phyloP scores from a whole-genome alignment of 257 asterid species.

The Striga asiatica region DNA sequence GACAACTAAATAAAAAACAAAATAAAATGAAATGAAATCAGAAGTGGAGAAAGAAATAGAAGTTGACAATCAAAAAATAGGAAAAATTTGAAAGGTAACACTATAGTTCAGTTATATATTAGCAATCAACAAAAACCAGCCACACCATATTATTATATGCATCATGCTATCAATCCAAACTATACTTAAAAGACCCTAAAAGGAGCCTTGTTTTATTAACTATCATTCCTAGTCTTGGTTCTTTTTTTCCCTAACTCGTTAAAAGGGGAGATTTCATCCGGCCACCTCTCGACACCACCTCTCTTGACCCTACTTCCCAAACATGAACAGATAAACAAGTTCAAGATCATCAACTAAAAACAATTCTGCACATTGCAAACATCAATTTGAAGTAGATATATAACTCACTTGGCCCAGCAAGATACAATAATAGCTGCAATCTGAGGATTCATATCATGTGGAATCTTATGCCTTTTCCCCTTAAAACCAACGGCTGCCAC shows the following conservation, averaged over 20 bases:
- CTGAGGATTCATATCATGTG: conserved; percentile 57
- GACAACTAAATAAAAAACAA: background rate
- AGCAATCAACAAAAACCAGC: conserved; percentile 6
- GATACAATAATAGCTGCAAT: conserved; percentile 60
- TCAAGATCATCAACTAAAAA: background rate
- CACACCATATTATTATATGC: background rate
- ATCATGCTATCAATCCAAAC: conserved; percentile 20
- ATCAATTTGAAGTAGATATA: conserved; percentile 11
- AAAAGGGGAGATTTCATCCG: conserved; percentile 25
- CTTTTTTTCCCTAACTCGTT: conserved; percentile 17
- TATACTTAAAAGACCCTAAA: conserved; percentile 22
- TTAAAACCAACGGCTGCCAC: conserved; percentile 87
- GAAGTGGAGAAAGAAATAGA: background rate
- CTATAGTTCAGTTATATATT: background rate
- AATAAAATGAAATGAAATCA: background rate
- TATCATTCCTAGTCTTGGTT: no score
- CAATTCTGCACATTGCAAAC: background rate
- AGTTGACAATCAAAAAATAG: conserved; percentile 2
- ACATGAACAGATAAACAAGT: no score
- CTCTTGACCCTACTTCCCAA: no score
- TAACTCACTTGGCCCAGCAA: conserved; percentile 82
- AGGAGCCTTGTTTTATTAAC: no score
- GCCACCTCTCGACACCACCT: background rate
- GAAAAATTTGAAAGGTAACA: background rate
- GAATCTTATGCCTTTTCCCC: conserved; percentile 70